Conservation (phyloP, 345 rosid species). For the Raphanus raphanistrum region DNA sequence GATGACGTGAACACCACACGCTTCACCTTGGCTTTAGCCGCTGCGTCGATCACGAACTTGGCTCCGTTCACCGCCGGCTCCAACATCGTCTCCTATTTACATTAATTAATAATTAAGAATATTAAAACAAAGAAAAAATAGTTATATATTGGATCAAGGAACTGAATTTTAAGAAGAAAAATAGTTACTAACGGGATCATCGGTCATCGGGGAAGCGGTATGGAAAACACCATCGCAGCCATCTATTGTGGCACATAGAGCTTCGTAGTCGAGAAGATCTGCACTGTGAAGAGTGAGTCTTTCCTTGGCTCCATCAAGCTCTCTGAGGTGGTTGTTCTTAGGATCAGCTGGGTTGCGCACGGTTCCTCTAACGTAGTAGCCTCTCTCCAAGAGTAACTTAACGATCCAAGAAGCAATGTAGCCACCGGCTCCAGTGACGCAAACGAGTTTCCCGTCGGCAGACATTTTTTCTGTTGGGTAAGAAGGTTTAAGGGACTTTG, state of each 20-base stretch:
- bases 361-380: conserved; percentile 85
- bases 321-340: conserved; percentile 80
- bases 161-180: not conserved
- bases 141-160: not conserved
- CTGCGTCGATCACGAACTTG: conserved; percentile 75
- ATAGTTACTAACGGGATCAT: conserved; percentile 75
- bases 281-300: conserved; percentile 69
- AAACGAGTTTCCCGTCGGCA: conserved; percentile 58
- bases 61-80: conserved; percentile 95
- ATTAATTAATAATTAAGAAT: not conserved
- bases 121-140: not conserved
- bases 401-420: conserved; percentile 98
- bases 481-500: not conserved
- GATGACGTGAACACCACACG: conserved; percentile 96
- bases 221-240: conserved; percentile 98
- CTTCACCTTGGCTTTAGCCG: conserved; percentile 75
- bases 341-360: conserved; percentile 89
- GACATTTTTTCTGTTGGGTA: conserved; percentile 42
- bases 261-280: conserved; percentile 73
- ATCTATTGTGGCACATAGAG: conserved; percentile 60
- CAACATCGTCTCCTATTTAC: conserved; percentile 83
- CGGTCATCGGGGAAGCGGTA: conserved; percentile 96
- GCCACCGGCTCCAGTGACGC: conserved; percentile 99
- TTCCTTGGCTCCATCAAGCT: conserved; percentile 86
- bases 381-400: conserved; percentile 73